phyloP scores from a whole-genome alignment of 2,329 filamentous ascomycete genomes.

The Exophiala sp. region DNA sequence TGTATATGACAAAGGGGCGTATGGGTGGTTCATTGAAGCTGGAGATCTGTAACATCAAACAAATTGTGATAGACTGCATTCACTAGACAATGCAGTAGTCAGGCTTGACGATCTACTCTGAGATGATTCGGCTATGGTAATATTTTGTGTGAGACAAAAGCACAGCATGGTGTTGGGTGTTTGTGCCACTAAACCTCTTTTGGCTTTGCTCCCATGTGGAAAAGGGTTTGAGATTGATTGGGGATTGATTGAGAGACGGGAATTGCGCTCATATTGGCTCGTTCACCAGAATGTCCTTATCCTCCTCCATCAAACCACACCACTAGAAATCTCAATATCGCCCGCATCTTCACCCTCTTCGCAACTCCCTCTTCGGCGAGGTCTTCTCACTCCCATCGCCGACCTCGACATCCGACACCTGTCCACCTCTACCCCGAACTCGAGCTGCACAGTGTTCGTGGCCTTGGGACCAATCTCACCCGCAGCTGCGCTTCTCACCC shows the following conservation, averaged over 20 bases:
- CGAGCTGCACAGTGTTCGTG: neutral
- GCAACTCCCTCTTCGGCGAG: too few species aligned
- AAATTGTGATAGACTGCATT: too few species aligned
- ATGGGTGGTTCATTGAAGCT: too few species aligned
- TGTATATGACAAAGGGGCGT: too few species aligned
- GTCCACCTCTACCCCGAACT: neutral
- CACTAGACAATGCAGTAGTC: too few species aligned
- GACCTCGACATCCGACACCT: neutral
- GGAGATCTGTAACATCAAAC: too few species aligned
- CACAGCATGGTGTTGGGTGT: too few species aligned
- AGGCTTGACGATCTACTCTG: too few species aligned
- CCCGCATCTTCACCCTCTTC: neutral
- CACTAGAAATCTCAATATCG: neutral
- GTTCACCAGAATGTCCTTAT: neutral
- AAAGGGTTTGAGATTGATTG: neutral
- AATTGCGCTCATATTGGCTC: neutral
- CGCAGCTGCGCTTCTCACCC: slow-evolving; percentile 1
- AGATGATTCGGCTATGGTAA: too few species aligned
- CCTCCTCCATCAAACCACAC: neutral
- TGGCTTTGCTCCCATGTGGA: neutral
- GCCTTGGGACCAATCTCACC: neutral
- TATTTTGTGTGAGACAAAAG: too few species aligned
- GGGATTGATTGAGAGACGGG: neutral
- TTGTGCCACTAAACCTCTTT: too few species aligned
- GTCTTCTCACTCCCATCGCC: neutral